Evolutionary conservation across 2,329 filamentous ascomycete genomes (phyloP).

Genomic region (Phoma sp.): DNA sequence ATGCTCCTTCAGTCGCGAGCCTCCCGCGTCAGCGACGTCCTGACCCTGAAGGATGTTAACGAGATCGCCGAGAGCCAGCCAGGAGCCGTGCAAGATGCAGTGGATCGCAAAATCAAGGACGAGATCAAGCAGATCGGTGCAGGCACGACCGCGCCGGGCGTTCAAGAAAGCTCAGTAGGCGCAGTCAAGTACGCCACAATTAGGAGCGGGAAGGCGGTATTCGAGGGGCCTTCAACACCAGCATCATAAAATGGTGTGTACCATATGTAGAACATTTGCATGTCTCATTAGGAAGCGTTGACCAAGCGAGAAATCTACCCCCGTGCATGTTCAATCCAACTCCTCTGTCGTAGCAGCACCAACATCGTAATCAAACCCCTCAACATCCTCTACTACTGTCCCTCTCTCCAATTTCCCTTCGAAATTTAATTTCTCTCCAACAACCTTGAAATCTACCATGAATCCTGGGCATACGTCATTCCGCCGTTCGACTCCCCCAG

Average conservation of each 20-base stretch:
- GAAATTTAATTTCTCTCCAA: neutral
- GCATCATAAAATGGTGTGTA: slow-evolving; percentile 13
- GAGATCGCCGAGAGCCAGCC: slow-evolving; percentile 86
- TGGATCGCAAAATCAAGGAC: slow-evolving; percentile 42
- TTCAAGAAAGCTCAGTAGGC: slow-evolving; percentile 21
- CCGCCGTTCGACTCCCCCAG: neutral
- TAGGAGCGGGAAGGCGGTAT: slow-evolving; percentile 38
- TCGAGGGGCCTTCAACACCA: slow-evolving; percentile 20
- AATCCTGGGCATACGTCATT: slow-evolving; percentile 17
- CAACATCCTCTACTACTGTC: neutral
- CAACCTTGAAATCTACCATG: neutral
- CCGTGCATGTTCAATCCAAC: neutral
- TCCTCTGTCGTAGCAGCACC: neutral
- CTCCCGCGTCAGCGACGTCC: slow-evolving; percentile 75
- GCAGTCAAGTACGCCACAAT: slow-evolving; percentile 36
- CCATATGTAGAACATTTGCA: slow-evolving; percentile 20
- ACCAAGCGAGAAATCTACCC: slow-evolving; percentile 2
- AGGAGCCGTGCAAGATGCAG: slow-evolving; percentile 68
- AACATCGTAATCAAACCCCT: neutral
- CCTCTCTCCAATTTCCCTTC: neutral
- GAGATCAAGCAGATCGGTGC: slow-evolving; percentile 43
- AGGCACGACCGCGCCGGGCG: slow-evolving; percentile 26
- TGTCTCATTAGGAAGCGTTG: neutral
- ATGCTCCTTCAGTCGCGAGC: slow-evolving; percentile 89
- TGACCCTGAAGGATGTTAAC: slow-evolving; percentile 81